A percentile compares a stretch with the other conserved stretches of the same genome.
phyloP scores from a whole-genome alignment of 2,329 filamentous ascomycete genomes.

The Ceratocystis papillata region DNA sequence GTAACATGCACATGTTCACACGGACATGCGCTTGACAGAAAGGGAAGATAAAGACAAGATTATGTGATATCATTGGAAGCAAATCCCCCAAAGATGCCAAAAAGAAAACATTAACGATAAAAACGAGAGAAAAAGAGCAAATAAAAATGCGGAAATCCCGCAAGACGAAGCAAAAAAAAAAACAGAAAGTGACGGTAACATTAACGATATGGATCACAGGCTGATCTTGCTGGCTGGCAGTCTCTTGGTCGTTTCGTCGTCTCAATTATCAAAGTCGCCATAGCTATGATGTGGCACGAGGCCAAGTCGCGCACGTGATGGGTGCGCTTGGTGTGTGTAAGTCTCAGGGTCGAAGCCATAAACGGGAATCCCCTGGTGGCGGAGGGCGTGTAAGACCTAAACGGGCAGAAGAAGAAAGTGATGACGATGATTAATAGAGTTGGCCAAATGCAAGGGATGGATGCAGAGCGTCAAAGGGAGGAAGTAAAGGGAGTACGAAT shows the following conservation, averaged over 20 bases:
- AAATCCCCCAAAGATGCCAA: too few species aligned
- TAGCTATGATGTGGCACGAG: background rate
- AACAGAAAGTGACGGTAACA: background rate
- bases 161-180: background rate
- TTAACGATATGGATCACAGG: too few species aligned
- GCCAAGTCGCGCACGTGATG: conserved; percentile 15
- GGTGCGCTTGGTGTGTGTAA: conserved; percentile 26
- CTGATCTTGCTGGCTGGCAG: background rate
- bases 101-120: too few species aligned
- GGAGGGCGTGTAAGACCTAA: conserved; percentile 46
- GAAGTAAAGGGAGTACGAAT: background rate
- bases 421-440: too few species aligned
- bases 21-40: too few species aligned
- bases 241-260: background rate
- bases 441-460: too few species aligned
- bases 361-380: conserved; percentile 41
- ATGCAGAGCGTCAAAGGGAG: background rate
- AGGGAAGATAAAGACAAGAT: too few species aligned
- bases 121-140: too few species aligned
- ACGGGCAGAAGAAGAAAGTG: too few species aligned
- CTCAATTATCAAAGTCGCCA: background rate
- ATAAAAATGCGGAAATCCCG: background rate
- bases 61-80: too few species aligned
- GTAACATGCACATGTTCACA: too few species aligned
- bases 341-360: conserved; percentile 47